phyloP scores from a whole-genome alignment of 2,329 filamentous ascomycete species.

The Helotiales sp. region DNA sequence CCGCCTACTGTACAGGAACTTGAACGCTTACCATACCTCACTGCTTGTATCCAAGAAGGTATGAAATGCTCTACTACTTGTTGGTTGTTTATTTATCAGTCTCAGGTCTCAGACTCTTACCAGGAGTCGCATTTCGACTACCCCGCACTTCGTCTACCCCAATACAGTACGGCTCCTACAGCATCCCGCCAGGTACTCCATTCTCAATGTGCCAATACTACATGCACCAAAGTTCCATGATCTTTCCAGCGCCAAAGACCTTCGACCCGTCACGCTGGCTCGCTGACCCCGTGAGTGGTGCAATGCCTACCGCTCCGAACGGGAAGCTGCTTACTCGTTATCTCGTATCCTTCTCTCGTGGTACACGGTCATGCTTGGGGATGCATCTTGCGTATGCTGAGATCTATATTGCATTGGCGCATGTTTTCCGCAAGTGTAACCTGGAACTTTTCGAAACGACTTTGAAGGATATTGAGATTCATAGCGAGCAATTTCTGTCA shows the following conservation, averaged over 20 bases:
- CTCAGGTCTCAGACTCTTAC: conserved; percentile 16
- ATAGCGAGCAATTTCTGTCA: background rate
- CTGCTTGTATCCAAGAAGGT: conserved; percentile 24
- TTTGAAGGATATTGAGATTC: background rate
- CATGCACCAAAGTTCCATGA: conserved; percentile 32
- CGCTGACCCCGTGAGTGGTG: conserved; percentile 24
- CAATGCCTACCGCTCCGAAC: conserved; percentile 11
- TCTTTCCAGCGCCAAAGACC: conserved; percentile 29
- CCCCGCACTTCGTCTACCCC: conserved; percentile 9
- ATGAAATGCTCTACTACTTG: background rate
- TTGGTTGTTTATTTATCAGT: background rate
- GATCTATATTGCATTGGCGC: conserved; percentile 6
- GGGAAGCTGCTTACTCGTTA: conserved; percentile 29
- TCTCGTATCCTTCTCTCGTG: conserved; percentile 29
- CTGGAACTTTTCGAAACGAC: conserved; percentile 1
- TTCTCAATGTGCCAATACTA: conserved; percentile 12
- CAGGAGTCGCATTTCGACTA: conserved; percentile 9
- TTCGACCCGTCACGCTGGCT: conserved; percentile 42
- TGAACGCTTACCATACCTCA: conserved; percentile 42
- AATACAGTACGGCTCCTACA: conserved; percentile 15
- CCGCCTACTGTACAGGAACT: conserved; percentile 34
- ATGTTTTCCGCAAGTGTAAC: conserved; percentile 8
- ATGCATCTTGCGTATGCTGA: conserved; percentile 17
- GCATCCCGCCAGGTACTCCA: conserved; percentile 17
- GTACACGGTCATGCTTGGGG: conserved; percentile 41